Evolutionary conservation across 805 yeast genomes (phyloP).

Genomic region (Spathaspora passalidarum): DNA sequence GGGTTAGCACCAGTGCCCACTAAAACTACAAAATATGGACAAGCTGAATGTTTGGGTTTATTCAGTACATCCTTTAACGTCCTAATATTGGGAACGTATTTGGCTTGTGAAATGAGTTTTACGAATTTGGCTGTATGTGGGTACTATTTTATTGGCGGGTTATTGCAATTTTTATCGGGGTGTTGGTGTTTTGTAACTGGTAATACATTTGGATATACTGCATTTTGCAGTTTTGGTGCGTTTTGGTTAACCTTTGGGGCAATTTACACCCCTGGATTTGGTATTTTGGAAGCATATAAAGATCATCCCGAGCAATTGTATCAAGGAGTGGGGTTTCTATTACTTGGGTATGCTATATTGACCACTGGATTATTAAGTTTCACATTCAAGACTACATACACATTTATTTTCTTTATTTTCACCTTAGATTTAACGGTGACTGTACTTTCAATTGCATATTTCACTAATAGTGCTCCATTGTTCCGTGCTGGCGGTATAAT

Average conservation of each 20-base stretch:
- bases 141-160: constrained; percentile 49
- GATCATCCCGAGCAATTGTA: constrained; percentile 37
- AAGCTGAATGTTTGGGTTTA: constrained; percentile 55
- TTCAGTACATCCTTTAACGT: constrained; percentile 47
- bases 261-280: constrained; percentile 52
- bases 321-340: constrained; percentile 55
- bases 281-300: constrained; percentile 45
- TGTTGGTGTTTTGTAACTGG: constrained; percentile 50
- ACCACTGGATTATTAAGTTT: constrained; percentile 55
- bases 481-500: constrained; percentile 52
- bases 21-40: constrained; percentile 31
- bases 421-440: constrained; percentile 54
- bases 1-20: constrained; percentile 30
- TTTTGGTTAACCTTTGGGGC: constrained; percentile 53
- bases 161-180: constrained; percentile 49
- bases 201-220: constrained; percentile 55
- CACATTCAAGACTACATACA: constrained; percentile 49
- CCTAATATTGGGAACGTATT: constrained; percentile 45
- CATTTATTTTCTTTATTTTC: constrained; percentile 49
- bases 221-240: constrained; percentile 52
- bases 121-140: constrained; percentile 46
- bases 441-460: constrained; percentile 49
- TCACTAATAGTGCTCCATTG: constrained; percentile 38
- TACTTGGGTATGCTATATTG: constrained; percentile 65
- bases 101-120: constrained; percentile 41